Conservation (phyloP, 257 asterid species). For the Solanum commersonii region DNA sequence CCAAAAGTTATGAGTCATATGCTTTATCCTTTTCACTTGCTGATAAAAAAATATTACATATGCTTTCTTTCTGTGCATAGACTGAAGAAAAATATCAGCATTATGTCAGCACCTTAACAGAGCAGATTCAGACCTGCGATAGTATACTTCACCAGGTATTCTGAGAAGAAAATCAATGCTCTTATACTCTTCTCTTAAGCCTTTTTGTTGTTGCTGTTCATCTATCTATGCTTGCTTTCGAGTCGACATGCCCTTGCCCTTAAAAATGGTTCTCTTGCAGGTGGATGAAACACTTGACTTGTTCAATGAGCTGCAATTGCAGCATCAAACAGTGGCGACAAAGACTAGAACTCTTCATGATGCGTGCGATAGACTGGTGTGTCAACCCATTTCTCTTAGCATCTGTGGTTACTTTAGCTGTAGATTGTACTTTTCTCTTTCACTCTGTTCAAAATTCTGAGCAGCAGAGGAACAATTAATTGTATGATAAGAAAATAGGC, state of each 20-base stretch:
- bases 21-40: not conserved
- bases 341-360: constrained; percentile 97
- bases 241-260: not conserved
- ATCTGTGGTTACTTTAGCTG: not conserved
- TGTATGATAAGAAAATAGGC: not conserved
- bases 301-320: constrained; percentile 83
- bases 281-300: constrained; percentile 95
- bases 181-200: not conserved
- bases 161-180: not conserved
- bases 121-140: constrained; percentile 85
- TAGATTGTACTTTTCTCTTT: not conserved
- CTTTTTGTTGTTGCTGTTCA: not conserved
- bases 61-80: constrained; percentile 27
- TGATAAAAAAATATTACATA: not conserved
- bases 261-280: constrained; percentile 33
- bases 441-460: not conserved
- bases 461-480: not conserved
- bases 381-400: constrained; percentile 12
- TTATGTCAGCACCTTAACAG: constrained; percentile 80
- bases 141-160: constrained; percentile 76
- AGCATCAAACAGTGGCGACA: constrained; percentile 96
- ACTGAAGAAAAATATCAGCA: constrained; percentile 98
- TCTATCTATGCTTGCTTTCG: not conserved
- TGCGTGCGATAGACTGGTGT: constrained; percentile 96
- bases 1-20: not conserved